A percentile compares a stretch with the other conserved stretches of the same genome.
These are phyloP conservation scores for Saccharomyces hybrid DNA, from an alignment of 1,139 yeast species.

Conservation along the genomic window DNA sequence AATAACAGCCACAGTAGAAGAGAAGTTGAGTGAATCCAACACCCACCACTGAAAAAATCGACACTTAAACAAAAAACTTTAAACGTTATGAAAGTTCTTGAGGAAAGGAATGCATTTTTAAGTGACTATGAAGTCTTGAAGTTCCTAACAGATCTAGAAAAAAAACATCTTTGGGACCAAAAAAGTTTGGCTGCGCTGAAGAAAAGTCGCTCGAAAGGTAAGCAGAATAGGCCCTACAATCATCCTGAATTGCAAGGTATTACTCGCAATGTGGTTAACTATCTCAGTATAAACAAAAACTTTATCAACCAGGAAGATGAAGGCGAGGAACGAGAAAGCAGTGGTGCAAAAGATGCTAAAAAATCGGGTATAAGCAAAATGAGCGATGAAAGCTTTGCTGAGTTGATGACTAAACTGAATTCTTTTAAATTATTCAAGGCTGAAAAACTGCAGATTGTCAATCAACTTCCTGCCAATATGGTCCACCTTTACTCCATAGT, in stretches of 20 bases:
- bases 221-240: slow-evolving; percentile 28
- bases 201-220: slow-evolving; percentile 32
- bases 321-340: slow-evolving; percentile 7
- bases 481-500: slow-evolving; percentile 73
- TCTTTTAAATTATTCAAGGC: slow-evolving; percentile 62
- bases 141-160: slow-evolving; percentile 28
- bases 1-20: not conserved
- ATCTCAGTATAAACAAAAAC: slow-evolving; percentile 31
- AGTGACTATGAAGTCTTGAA: slow-evolving; percentile 34
- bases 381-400: slow-evolving; percentile 41
- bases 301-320: slow-evolving; percentile 18
- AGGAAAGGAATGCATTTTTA: slow-evolving; percentile 28
- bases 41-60: not conserved
- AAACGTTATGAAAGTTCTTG: slow-evolving; percentile 27
- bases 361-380: slow-evolving; percentile 20
- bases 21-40: not conserved
- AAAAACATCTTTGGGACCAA: slow-evolving; percentile 36
- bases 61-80: not conserved
- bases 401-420: slow-evolving; percentile 47
- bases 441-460: slow-evolving; percentile 78
- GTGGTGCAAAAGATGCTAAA: slow-evolving; percentile 6
- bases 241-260: slow-evolving; percentile 55
- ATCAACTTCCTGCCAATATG: slow-evolving; percentile 69
- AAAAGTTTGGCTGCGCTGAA: slow-evolving; percentile 10
- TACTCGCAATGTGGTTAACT: slow-evolving; percentile 49